phyloP scores from a whole-genome alignment of 768 basidiomycete genomes.

The Termitomyces sp. region DNA sequence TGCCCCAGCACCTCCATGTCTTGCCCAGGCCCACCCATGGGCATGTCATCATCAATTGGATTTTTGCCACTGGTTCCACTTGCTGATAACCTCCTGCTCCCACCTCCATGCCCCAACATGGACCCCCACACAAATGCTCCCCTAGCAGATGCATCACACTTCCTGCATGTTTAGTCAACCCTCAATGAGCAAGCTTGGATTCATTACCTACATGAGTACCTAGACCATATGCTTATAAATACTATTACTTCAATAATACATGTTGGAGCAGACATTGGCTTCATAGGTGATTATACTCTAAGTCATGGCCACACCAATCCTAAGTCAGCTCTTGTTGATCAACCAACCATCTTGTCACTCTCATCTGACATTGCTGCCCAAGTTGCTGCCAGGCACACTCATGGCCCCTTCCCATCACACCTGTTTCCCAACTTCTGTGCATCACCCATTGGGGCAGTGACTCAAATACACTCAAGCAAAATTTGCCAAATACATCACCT shows the following conservation, averaged over 20 bases:
- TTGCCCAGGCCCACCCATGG: too few relatives aligned
- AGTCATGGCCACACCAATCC: slow-evolving; percentile 18
- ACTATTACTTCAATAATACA: slow-evolving; percentile 21
- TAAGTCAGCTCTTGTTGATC: slow-evolving; percentile 17
- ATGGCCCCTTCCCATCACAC: slow-evolving; percentile 17
- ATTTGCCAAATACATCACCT: slow-evolving; percentile 23
- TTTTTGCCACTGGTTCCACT: too few relatives aligned
- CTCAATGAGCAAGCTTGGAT: slow-evolving; percentile 15
- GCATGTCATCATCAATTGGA: too few relatives aligned
- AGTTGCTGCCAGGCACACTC: not conserved
- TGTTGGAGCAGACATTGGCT: slow-evolving; percentile 22
- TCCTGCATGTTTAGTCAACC: slow-evolving; percentile 10
- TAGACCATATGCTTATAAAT: slow-evolving; percentile 20
- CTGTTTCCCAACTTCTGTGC: slow-evolving; percentile 15
- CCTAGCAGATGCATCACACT: not conserved
- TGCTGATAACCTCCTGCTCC: too few relatives aligned
- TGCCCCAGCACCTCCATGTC: too few relatives aligned
- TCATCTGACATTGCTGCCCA: not conserved
- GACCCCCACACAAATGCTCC: too few relatives aligned
- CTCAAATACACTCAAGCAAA: slow-evolving; percentile 18
- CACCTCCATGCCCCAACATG: too few relatives aligned
- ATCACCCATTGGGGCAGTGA: slow-evolving; percentile 21
- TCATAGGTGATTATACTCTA: slow-evolving; percentile 8
- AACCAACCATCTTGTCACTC: slow-evolving; percentile 4
- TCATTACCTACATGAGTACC: slow-evolving; percentile 20